phyloP scores from a whole-genome alignment of 169 alveolate species.

The Perkinsus olseni region DNA sequence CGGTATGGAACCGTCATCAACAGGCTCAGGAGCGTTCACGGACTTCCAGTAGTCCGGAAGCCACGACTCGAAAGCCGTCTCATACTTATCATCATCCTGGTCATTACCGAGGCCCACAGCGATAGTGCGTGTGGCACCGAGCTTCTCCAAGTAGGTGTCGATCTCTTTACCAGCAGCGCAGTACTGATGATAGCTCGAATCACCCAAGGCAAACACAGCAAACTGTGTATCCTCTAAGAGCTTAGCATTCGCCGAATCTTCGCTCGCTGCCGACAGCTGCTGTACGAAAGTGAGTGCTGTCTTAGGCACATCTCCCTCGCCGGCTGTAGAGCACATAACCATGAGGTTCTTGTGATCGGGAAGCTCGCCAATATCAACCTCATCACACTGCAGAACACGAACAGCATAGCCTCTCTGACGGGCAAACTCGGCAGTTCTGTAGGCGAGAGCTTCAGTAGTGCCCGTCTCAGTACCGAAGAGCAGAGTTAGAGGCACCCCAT shows the following conservation, averaged over 20 bases:
- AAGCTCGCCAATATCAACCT: background rate
- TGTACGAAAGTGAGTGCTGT: background rate
- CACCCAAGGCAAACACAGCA: constrained; percentile 38
- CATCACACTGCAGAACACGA: background rate
- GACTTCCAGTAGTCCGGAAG: constrained; percentile 28
- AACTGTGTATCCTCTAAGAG: background rate
- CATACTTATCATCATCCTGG: constrained; percentile 38
- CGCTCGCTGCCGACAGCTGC: background rate
- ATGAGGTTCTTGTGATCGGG: background rate
- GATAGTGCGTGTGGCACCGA: constrained; percentile 33
- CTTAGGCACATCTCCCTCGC: constrained; percentile 6
- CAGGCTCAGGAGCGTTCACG: constrained; percentile 28
- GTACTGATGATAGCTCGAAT: constrained; percentile 29
- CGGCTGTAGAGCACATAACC: constrained; percentile 2
- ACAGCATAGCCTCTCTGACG: constrained; percentile 3
- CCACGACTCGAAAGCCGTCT: constrained; percentile 33
- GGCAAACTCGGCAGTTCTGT: background rate
- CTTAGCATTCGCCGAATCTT: background rate
- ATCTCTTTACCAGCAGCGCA: constrained; percentile 33
- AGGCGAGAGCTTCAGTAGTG: background rate
- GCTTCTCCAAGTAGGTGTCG: constrained; percentile 23
- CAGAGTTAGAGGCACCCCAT: background rate
- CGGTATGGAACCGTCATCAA: constrained; percentile 11
- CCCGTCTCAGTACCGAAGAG: constrained; percentile 15
- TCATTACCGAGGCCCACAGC: constrained; percentile 37